Base-by-base conservation (phyloP, 139 green algal species). In the Chlorella sp. region DNA sequence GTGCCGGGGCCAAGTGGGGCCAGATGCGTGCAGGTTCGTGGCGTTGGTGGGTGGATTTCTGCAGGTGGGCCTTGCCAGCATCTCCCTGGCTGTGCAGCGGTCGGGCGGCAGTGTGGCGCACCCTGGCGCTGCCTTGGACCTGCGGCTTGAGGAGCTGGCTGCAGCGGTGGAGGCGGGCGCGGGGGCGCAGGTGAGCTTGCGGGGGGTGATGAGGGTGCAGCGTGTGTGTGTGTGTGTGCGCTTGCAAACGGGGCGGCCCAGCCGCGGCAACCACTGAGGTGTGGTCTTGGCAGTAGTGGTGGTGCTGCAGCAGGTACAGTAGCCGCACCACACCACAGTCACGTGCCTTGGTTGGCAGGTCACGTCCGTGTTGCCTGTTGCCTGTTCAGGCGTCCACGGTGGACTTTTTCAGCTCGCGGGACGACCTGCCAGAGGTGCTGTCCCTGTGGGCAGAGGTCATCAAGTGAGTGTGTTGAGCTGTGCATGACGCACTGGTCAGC, bases 161-260 rank as follows among this genome's bases (percentile, higher is more conserved):
- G 89, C 89, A 23, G 69, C 68, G 6, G 83, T 94, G 4, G 87
- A 93, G 79, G 63, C 84, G 14, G 77, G 82, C 1, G 84, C 85
- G 30, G 80, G 74, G 3, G 32, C 30, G 34, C 72, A 70, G 49
- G 65, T 49, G 14, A 17, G 34, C 61, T 31, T 31, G 31, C 5
- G 32, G 64, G 69, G 49, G 24, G 33, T 20, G 31, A 49, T 49
- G 34, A 33, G 34, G 10, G 17, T 36, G 31, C 42, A 65, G 17
- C 10, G n/a, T 59, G 51, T 62, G 23, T 62, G 5, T 26, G 51
- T n/a, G n/a, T n/a, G n/a, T n/a, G n/a, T n/a, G n/a, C n/a, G n/a
- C n/a, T n/a, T n/a, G n/a, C n/a, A n/a, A n/a, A n/a, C n/a, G 55
- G 17, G 55, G 4, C 4, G 24, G 55, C 14, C 55, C 22, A 29